These are phyloP conservation scores for Phallus indusiatus DNA, from an alignment of 768 basidiomycete genomes.

Conservation along the genomic window DNA sequence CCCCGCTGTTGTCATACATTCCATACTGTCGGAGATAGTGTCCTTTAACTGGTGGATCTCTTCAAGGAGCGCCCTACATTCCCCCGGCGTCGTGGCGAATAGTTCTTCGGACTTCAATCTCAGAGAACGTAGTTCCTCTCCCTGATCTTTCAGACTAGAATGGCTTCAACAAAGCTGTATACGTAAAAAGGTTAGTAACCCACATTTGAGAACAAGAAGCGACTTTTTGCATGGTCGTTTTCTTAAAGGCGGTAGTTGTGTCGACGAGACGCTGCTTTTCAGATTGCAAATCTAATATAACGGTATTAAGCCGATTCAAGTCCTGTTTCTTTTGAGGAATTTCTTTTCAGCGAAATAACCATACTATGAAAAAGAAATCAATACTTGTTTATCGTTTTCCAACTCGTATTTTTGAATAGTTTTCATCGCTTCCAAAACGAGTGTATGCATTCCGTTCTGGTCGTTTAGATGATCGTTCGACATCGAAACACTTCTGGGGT, in stretches of 20 bases:
- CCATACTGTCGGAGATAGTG: not conserved
- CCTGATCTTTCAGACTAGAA: not conserved
- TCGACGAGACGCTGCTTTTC: not conserved
- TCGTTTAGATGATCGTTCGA: not conserved
- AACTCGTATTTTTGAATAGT: constrained; percentile 6
- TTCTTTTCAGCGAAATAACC: not conserved
- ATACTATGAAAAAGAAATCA: not conserved
- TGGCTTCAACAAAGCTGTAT: no score
- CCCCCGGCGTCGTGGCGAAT: not conserved
- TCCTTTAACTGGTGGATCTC: not conserved
- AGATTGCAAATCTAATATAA: not conserved
- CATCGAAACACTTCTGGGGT: not conserved
- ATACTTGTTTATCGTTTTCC: constrained; percentile 4
- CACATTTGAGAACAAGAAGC: not conserved
- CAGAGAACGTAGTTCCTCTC: not conserved
- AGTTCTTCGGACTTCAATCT: not conserved
- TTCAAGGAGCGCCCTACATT: not conserved
- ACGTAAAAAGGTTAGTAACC: not conserved
- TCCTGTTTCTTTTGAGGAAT: constrained; percentile 1
- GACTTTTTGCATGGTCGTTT: not conserved
- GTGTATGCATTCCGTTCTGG: constrained; percentile 4
- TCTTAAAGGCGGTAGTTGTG: not conserved
- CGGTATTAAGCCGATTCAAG: not conserved
- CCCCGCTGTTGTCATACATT: not conserved
- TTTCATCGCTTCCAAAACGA: constrained; percentile 9